These are phyloP conservation scores for Amanita pseudoporphyria DNA, from an alignment of 768 basidiomycete genomes.

Conservation along the genomic window DNA sequence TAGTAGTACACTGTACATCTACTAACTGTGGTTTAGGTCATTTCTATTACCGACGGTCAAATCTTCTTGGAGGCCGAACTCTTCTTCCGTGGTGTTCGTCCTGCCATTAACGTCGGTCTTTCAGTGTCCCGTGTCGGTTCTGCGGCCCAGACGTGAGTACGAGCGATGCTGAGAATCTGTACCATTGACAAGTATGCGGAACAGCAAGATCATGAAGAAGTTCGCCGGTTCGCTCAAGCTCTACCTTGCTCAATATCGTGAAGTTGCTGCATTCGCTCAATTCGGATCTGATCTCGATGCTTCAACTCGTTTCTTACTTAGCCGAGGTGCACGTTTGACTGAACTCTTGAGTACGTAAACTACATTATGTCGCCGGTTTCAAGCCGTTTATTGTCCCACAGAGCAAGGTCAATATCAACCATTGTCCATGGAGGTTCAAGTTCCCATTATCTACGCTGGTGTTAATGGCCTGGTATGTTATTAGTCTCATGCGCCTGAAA, in stretches of 20 bases:
- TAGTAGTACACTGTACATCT: background rate
- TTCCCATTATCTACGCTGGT: slow-evolving; percentile 98
- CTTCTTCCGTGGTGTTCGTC: slow-evolving; percentile 99
- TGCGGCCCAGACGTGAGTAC: slow-evolving; percentile 93
- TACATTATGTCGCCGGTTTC: background rate
- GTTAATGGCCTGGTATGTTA: slow-evolving; percentile 90
- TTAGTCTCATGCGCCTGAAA: background rate
- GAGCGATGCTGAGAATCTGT: background rate
- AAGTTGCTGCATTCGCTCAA: slow-evolving; percentile 98
- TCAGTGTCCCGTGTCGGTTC: slow-evolving; percentile 99
- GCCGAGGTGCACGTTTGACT: slow-evolving; percentile 96
- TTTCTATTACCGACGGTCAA: slow-evolving; percentile 99
- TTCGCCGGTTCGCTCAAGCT: slow-evolving; percentile 99
- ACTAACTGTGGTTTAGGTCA: slow-evolving; percentile 51
- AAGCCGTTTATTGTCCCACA: slow-evolving; percentile 24
- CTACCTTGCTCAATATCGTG: slow-evolving; percentile 99
- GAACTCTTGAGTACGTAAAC: slow-evolving; percentile 75
- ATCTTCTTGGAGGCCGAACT: slow-evolving; percentile 99
- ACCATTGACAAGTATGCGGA: slow-evolving; percentile 1
- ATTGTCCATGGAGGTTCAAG: slow-evolving; percentile 90
- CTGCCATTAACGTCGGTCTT: slow-evolving; percentile 99
- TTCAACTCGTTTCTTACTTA: slow-evolving; percentile 96
- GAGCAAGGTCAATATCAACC: slow-evolving; percentile 99
- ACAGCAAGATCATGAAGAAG: slow-evolving; percentile 99
- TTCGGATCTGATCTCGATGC: slow-evolving; percentile 99